Evolutionary conservation across 805 yeast genomes (phyloP).

Genomic region (Metschnikowia orientalis): DNA sequence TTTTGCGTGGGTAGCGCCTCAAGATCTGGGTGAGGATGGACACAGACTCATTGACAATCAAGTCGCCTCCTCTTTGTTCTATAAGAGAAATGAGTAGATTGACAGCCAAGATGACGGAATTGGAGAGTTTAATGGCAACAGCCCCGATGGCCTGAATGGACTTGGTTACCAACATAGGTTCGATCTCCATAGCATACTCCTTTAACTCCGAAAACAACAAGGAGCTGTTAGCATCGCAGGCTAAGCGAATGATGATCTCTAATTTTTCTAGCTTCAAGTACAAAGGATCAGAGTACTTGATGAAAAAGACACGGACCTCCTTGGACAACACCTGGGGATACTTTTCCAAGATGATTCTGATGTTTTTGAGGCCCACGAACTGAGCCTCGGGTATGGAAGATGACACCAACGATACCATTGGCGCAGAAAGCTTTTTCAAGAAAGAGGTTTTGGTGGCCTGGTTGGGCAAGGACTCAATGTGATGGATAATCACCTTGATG

Average conservation of each 20-base stretch:
- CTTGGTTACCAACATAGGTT: slow-evolving; percentile 66
- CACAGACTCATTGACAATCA: slow-evolving; percentile 56
- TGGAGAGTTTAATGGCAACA: slow-evolving; percentile 60
- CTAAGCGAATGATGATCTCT: slow-evolving; percentile 67
- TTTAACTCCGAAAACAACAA: slow-evolving; percentile 64
- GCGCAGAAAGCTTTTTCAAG: slow-evolving; percentile 73
- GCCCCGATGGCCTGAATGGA: slow-evolving; percentile 68
- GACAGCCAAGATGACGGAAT: slow-evolving; percentile 51
- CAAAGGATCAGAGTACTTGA: slow-evolving; percentile 80
- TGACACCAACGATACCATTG: slow-evolving; percentile 80
- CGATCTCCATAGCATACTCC: slow-evolving; percentile 83
- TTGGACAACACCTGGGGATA: slow-evolving; percentile 74
- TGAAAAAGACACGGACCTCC: slow-evolving; percentile 84
- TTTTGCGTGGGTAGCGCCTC: slow-evolving; percentile 57
- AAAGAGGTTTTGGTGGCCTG: slow-evolving; percentile 39
- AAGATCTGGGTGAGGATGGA: slow-evolving; percentile 60
- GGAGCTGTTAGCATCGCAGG: slow-evolving; percentile 54
- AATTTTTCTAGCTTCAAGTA: slow-evolving; percentile 73
- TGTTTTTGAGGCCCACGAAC: slow-evolving; percentile 87
- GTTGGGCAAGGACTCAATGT: slow-evolving; percentile 44
- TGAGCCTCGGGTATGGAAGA: slow-evolving; percentile 88
- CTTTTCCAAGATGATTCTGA: slow-evolving; percentile 81
- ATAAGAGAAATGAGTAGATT: slow-evolving; percentile 57
- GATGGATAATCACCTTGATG: slow-evolving; percentile 73
- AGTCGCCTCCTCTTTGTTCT: slow-evolving; percentile 58